Conservation (phyloP, 179 eudicot species). For the Camellia oleifera region DNA sequence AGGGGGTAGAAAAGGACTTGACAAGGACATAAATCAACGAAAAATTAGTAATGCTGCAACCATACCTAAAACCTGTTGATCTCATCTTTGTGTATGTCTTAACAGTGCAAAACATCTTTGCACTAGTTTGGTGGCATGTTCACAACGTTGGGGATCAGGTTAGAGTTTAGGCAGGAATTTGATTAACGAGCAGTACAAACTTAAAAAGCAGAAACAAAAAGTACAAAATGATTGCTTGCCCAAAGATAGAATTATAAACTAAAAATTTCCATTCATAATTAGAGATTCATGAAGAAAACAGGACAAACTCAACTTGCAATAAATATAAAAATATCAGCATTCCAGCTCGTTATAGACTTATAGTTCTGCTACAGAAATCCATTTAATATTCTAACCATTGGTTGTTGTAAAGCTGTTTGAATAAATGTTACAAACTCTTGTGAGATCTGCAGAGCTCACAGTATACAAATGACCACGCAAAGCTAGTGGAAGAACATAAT, state of each 20-base stretch:
- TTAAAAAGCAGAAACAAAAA: not conserved
- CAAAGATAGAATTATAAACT: not conserved
- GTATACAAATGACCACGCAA: slow-evolving; percentile 52
- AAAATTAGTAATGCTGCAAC: not conserved
- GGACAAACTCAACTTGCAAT: not conserved
- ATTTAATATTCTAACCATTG: not conserved
- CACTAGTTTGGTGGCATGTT: not conserved
- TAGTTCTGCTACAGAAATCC: not conserved
- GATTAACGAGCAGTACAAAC: not conserved
- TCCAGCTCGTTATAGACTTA: not conserved
- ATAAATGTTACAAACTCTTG: slow-evolving; percentile 44
- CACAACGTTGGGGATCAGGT: not conserved
- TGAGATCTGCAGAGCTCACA: slow-evolving; percentile 54
- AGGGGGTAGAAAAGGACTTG: not conserved
- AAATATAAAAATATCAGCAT: not conserved
- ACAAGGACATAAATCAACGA: not conserved
- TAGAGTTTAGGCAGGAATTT: not conserved
- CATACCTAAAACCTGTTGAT: not conserved
- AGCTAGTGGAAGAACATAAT: slow-evolving; percentile 44
- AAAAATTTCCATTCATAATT: not conserved
- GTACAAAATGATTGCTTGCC: too few species aligned
- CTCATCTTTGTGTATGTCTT: not conserved
- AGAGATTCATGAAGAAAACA: not conserved
- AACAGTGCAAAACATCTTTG: not conserved
- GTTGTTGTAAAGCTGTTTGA: slow-evolving; percentile 31